phyloP scores from a whole-genome alignment of 192 early-diverging fungal species.

The Geranomyces variabilis region DNA sequence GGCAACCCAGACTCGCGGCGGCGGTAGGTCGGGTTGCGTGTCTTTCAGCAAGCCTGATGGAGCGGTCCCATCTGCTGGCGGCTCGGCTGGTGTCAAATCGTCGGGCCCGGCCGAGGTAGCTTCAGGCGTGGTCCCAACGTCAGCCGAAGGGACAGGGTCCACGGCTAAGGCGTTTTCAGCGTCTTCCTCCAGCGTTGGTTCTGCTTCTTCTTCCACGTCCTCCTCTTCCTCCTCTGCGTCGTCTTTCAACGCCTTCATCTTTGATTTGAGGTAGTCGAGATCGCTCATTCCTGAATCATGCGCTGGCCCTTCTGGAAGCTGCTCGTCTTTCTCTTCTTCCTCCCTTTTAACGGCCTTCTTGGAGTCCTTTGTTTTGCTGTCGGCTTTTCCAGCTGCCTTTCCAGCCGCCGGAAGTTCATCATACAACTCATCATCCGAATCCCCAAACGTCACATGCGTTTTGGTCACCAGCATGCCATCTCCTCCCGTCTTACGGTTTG shows the following conservation, averaged over 20 bases:
- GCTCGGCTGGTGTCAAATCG: not conserved
- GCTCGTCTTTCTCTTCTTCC: conserved; percentile 35
- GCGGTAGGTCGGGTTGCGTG: conserved; percentile 25
- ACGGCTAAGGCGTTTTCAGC: not conserved
- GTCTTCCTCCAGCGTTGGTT: conserved; percentile 1
- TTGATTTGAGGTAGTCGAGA: conserved; percentile 54
- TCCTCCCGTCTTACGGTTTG: conserved; percentile 65
- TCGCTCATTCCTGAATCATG: conserved; percentile 52
- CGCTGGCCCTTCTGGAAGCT: conserved; percentile 26
- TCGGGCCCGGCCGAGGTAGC: not conserved
- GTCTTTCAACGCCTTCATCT: conserved; percentile 46
- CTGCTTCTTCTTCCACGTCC: conserved; percentile 38
- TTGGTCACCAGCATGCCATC: conserved; percentile 62
- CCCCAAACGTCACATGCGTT: conserved; percentile 63
- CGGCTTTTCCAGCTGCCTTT: conserved; percentile 42
- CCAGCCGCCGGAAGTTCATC: conserved; percentile 65
- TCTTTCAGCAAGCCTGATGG: not conserved
- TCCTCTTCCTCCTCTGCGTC: conserved; percentile 42
- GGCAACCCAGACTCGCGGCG: not conserved
- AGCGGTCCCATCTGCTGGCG: not conserved
- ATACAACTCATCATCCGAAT: conserved; percentile 76
- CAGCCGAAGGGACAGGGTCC: not conserved
- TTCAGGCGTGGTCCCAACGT: not conserved
- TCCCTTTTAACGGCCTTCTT: conserved; percentile 27
- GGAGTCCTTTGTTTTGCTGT: conserved; percentile 28